Evolutionary conservation across 2,329 filamentous ascomycete species (phyloP), one percentile per base, ranked within the genome.

Genomic region (Peltaster fructicola): DNA sequence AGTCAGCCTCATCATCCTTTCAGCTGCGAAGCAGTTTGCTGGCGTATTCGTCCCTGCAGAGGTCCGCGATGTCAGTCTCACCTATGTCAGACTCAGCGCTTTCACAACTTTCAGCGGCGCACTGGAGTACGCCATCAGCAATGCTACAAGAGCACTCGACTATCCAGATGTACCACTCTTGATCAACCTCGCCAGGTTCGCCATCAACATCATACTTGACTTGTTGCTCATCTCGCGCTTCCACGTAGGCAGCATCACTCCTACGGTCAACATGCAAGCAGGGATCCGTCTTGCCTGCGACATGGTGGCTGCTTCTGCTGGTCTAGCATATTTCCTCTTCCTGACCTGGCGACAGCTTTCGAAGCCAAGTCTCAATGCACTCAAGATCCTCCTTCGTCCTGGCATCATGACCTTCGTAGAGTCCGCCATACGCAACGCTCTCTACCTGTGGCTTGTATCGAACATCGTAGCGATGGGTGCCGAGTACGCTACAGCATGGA

Each of bases 401-500:
- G 72, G 71, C 0, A 26, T 62, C 2, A 52, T 65, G 17, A 73
- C 66, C 0, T 68, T 79, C 18, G 22, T 50, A 5, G 74, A 80
- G 40, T 78, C 72, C 0, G 68, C 66, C 0, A 48, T 78, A 4
- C 57, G 74, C 5, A 81, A 80, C 32, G 59, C 68, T 0, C 53
- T 81, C 0, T 80, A 80, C 31, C 60, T 80, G 0, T 80, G 73
- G 73, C 55, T 80, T 0, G 61, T 80, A 1, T 61, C 53, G 25
- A 66, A 60, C 4, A 73, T 81, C 10, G 61, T 80, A 0, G 51
- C 61, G 0, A 54, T 80, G 30, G 72, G 73, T 0, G 48, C 53
- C 0, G 60, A 66, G 5, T 80, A 80, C 43, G 68, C 72, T 0
- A 79, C 73, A 0, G 71, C 73, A 1, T 81, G 73, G 73, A 68